Percentiles rank a stretch among this genome's conserved stretches.
Conservation (phyloP, 176 grass and related monocot genomes). For the Carex cristatella region DNA sequence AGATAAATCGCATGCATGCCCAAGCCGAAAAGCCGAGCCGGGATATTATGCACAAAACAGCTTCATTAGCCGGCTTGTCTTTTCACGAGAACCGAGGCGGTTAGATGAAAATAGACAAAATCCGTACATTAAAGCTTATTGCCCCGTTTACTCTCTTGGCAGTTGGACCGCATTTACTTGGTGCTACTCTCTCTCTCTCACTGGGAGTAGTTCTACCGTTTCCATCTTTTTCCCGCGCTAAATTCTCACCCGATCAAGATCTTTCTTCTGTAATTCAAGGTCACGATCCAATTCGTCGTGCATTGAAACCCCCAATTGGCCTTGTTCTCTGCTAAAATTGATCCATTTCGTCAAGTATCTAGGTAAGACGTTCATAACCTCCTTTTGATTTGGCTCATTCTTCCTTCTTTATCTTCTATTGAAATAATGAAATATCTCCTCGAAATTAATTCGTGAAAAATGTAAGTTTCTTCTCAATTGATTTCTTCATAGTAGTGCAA, state of each 20-base stretch:
- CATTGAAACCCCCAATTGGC: not conserved
- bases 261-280: not conserved
- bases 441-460: not conserved
- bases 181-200: constrained; percentile 18
- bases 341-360: not conserved
- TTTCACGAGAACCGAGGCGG: not conserved
- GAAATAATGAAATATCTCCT: not conserved
- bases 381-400: not conserved
- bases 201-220: not conserved
- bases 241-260: constrained; percentile 7
- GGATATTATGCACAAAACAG: not conserved
- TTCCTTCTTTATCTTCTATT: not conserved
- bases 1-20: not conserved
- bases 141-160: constrained; percentile 28
- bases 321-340: not conserved
- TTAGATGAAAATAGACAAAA: constrained; percentile 11
- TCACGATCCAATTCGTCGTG: constrained; percentile 4
- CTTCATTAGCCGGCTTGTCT: not conserved
- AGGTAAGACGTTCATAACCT: not conserved
- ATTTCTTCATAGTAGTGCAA: not conserved
- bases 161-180: constrained; percentile 63
- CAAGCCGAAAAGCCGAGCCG: not conserved
- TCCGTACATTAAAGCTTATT: constrained; percentile 32
- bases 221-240: constrained; percentile 21
- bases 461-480: not conserved